Conservation (phyloP, 2,329 filamentous ascomycete genomes). For the Sporothrix globosa region DNA sequence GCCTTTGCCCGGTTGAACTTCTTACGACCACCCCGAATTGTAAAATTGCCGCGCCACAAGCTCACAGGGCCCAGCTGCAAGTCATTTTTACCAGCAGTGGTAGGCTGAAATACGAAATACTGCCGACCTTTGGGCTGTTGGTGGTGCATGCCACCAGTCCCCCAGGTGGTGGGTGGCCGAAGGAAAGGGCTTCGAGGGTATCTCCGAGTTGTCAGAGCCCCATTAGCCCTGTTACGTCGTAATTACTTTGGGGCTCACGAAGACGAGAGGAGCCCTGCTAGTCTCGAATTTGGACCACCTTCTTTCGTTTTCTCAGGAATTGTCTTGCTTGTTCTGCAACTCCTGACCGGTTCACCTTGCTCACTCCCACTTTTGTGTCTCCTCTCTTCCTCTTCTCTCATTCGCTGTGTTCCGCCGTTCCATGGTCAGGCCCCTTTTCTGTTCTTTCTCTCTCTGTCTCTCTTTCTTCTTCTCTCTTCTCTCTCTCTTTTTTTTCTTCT, state of each 20-base stretch:
- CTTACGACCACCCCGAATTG: neutral
- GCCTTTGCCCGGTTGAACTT: neutral
- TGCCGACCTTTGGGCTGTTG: too few relatives aligned
- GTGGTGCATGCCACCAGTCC: too few relatives aligned
- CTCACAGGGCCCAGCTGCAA: slow-evolving; percentile 15
- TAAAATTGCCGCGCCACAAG: slow-evolving; percentile 13
- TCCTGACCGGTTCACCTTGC: neutral
- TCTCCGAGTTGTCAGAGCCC: neutral
- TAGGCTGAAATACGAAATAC: neutral
- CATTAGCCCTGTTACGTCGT: too few relatives aligned
- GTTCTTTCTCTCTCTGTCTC: too few relatives aligned
- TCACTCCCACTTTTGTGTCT: neutral
- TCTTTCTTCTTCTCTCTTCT: too few relatives aligned
- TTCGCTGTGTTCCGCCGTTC: neutral
- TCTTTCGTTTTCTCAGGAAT: neutral
- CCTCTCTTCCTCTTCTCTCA: neutral
- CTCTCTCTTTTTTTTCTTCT: too few relatives aligned
- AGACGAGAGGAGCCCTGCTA: neutral
- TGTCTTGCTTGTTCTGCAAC: neutral
- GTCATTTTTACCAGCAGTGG: slow-evolving; percentile 6
- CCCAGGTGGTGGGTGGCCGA: too few relatives aligned
- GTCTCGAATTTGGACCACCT: slow-evolving; percentile 9
- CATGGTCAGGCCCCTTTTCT: neutral
- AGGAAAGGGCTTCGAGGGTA: too few relatives aligned
- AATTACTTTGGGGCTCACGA: too few relatives aligned